Base-by-base conservation (phyloP, 164 flowering plant species). In the Nymphaea colorata region DNA sequence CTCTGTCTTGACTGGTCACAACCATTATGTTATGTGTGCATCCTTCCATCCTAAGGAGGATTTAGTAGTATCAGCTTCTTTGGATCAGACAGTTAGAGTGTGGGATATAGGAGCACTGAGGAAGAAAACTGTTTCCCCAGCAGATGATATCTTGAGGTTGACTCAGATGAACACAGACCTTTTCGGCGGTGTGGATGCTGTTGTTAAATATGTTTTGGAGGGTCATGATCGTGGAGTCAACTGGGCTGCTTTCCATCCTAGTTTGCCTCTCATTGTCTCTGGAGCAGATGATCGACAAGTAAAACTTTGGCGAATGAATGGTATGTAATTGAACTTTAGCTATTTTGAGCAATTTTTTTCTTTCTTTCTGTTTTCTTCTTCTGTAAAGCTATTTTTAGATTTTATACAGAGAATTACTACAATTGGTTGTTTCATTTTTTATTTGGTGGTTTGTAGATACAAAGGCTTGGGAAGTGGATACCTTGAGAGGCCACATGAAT, bases 231-330 rank as follows among this genome's bases (percentile, higher is more conserved):
- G 88, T 42, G 98, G 98, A 42, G 97, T 93, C 65, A 93, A 93
- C 70, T 93, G 96, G 96, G 98, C 96, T 78, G 72, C 97, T 55
- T 93, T 93, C 65, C 98, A 93, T 78, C 98, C 97, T 17, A 86
- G 81, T 57, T 80, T 88, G 59, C 98, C 98, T 69, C 74, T 86
- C 36, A 85, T 86, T 71, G 88, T 86, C 41, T 86, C 88, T 61
- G 96, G 96, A 64, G 98, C 97, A 41, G 97, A 93, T 87, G 98
- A 93, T 73, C 96, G 98, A 64, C 96, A 89, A 82, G 91, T 93
- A 44, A 93, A 93, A 72, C 73, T 93, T 36, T 93, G 98, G 98
- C 83, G 98, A 43, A 93, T 93, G 98, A 93, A 89, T 76, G 98
- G 98, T 93, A 85, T 68, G 61, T 47, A 47, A 25, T 25, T 25